A percentile compares a stretch with the other conserved stretches of the same genome.
Evolutionary conservation across 2,329 filamentous ascomycete species (phyloP).

Genomic region (Trichoderma polysporum): DNA sequence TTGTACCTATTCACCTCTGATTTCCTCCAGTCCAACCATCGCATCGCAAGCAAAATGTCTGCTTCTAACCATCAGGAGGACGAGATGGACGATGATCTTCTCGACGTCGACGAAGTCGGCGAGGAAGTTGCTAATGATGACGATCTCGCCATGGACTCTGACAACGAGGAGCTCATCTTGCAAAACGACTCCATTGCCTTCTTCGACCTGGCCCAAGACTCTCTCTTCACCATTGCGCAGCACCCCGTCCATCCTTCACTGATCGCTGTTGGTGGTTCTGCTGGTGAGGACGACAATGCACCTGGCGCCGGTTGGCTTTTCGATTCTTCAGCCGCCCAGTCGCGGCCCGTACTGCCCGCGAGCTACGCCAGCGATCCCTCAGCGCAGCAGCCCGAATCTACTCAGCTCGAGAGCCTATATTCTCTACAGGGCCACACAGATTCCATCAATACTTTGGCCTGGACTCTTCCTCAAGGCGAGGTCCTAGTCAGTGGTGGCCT

Average conservation of each 20-base stretch:
- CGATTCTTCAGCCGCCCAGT: slow-evolving; percentile 65
- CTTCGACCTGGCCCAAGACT: slow-evolving; percentile 88
- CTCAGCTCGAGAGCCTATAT: slow-evolving; percentile 64
- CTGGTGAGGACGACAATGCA: slow-evolving; percentile 57
- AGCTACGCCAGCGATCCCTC: slow-evolving; percentile 67
- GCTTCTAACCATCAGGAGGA: slow-evolving; percentile 32
- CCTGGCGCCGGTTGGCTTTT: slow-evolving; percentile 84
- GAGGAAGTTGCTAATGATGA: slow-evolving; percentile 69
- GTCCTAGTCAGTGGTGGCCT: slow-evolving; percentile 84
- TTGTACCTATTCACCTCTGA: background rate
- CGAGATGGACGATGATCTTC: slow-evolving; percentile 53
- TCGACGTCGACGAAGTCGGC: slow-evolving; percentile 73
- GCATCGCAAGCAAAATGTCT: slow-evolving; percentile 31
- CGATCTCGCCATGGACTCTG: slow-evolving; percentile 79
- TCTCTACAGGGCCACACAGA: slow-evolving; percentile 88
- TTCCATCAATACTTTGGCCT: slow-evolving; percentile 82
- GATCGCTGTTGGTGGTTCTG: slow-evolving; percentile 80
- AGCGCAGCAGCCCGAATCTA: slow-evolving; percentile 51
- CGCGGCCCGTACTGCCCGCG: slow-evolving; percentile 68
- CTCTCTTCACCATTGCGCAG: slow-evolving; percentile 91
- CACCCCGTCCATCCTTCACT: slow-evolving; percentile 78
- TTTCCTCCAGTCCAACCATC: background rate
- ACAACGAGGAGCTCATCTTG: slow-evolving; percentile 71
- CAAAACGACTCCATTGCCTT: slow-evolving; percentile 92
- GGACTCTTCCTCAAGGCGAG: slow-evolving; percentile 79